phyloP scores from a whole-genome alignment of 768 basidiomycete genomes.

The Russula lepida region DNA sequence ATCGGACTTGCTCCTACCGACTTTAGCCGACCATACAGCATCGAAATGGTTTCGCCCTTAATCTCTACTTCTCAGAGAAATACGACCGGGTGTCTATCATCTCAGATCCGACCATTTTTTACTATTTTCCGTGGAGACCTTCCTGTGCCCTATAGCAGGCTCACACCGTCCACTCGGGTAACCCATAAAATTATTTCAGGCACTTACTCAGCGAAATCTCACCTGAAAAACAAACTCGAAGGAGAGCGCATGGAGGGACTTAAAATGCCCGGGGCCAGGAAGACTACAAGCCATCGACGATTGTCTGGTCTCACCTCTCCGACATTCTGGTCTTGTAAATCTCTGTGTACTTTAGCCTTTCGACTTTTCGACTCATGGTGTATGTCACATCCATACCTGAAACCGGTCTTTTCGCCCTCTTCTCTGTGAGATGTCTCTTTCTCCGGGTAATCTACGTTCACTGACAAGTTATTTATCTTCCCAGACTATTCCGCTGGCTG shows the following conservation, averaged over 20 bases:
- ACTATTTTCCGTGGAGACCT: conserved; percentile 4
- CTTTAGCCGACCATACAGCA: neutral
- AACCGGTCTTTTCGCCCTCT: neutral
- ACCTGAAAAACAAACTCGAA: neutral
- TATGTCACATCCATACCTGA: neutral
- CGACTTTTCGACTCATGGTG: neutral
- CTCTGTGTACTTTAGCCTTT: conserved; percentile 5
- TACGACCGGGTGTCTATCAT: neutral
- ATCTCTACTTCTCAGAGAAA: neutral
- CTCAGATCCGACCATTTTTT: neutral
- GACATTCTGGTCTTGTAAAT: neutral
- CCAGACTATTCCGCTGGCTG: neutral
- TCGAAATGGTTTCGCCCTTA: neutral
- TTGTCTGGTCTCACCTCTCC: neutral
- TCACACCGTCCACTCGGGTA: neutral
- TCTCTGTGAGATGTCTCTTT: neutral
- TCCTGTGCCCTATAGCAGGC: neutral
- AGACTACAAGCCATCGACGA: neutral
- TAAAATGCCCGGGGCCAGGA: neutral
- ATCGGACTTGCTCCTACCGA: neutral
- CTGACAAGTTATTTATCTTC: neutral
- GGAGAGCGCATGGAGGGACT: neutral
- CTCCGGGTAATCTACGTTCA: neutral
- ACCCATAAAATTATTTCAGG: neutral
- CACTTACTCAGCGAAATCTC: neutral